These are phyloP conservation scores for Solanum clarkiae DNA, from an alignment of 257 asterid genomes.

Conservation along the genomic window DNA sequence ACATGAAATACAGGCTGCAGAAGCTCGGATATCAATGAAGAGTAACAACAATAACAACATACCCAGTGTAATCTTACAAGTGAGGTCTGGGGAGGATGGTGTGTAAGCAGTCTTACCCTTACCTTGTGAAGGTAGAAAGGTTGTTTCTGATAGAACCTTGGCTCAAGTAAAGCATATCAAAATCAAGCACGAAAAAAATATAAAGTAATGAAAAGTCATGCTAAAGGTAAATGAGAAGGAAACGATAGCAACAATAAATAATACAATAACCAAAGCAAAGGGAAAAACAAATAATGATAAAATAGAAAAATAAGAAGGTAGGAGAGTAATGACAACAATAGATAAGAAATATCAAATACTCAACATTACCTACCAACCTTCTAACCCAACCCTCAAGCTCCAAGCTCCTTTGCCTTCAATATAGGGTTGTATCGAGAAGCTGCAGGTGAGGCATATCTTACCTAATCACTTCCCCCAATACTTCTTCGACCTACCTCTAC, in stretches of 20 bases:
- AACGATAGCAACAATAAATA: background rate
- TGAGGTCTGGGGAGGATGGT: background rate
- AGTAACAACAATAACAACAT: background rate
- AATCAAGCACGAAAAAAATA: background rate
- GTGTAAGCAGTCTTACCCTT: no score
- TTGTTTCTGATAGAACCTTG: background rate
- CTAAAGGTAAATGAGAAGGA: background rate
- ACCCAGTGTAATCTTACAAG: background rate
- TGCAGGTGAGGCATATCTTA: background rate
- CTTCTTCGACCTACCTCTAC: background rate
- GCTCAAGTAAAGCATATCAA: background rate
- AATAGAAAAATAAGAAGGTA: background rate
- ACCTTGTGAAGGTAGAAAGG: background rate
- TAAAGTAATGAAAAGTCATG: background rate
- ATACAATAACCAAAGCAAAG: background rate
- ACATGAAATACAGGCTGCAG: background rate
- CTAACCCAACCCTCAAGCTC: background rate
- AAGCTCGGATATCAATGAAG: background rate
- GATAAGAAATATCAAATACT: background rate
- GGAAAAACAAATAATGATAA: background rate
- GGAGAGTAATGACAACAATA: background rate
- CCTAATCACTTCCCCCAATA: background rate
- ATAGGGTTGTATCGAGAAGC: background rate
- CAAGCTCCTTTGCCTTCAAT: background rate
- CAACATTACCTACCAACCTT: background rate